Conservation (phyloP, 2,329 filamentous ascomycete species). For the Colletotrichum sp. region DNA sequence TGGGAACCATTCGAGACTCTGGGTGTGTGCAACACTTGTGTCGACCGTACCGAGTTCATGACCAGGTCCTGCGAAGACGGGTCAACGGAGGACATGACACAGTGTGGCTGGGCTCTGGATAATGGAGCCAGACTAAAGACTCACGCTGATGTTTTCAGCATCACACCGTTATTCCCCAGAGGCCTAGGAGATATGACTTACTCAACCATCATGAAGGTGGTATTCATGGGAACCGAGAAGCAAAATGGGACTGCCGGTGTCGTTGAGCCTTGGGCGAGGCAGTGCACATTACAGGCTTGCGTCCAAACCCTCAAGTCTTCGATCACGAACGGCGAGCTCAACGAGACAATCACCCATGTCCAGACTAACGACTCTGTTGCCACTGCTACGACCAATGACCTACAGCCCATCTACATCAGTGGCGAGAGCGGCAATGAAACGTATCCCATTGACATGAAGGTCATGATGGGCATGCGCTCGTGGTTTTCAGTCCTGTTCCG, state of each 20-base stretch:
- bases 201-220: slow-evolving; percentile 33
- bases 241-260: slow-evolving; percentile 24
- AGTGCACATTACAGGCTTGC: slow-evolving; percentile 32
- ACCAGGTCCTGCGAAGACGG: slow-evolving; percentile 25
- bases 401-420: slow-evolving; percentile 24
- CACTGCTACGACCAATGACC: slow-evolving; percentile 1
- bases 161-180: slow-evolving; percentile 32
- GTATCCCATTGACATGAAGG: slow-evolving; percentile 29
- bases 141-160: slow-evolving; percentile 32
- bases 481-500: slow-evolving; percentile 34
- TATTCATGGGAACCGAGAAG: slow-evolving; percentile 36
- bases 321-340: slow-evolving; percentile 29
- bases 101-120: slow-evolving; percentile 33
- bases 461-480: slow-evolving; percentile 32
- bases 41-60: slow-evolving; percentile 29
- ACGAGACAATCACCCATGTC: slow-evolving; percentile 24
- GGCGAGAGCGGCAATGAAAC: slow-evolving; percentile 1
- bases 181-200: slow-evolving; percentile 29
- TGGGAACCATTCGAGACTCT: slow-evolving; percentile 24
- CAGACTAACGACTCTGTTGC: slow-evolving; percentile 30
- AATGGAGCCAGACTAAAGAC: slow-evolving; percentile 27
- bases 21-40: slow-evolving; percentile 23
- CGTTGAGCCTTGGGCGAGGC: slow-evolving; percentile 31
- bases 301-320: slow-evolving; percentile 30
- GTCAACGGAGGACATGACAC: not conserved